Evolutionary conservation across 495 filamentous ascomycete genomes (phyloP), one percentile per base, ranked within the genome.

Genomic region (Sabuloglossum arenarium): DNA sequence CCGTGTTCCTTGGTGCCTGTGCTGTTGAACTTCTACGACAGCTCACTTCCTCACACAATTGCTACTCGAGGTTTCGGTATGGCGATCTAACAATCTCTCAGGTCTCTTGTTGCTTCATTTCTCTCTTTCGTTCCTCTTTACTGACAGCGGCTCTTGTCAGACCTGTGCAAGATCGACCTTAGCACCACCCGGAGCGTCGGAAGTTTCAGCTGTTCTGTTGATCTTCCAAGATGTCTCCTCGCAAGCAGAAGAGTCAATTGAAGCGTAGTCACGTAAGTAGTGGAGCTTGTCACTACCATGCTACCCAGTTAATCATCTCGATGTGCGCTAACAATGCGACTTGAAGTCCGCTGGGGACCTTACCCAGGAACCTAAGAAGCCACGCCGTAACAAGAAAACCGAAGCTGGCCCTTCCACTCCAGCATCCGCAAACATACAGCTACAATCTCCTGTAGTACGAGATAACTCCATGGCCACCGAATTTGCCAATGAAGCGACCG

Each of bases 401-500:
- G 69, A 71, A 50, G 61, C 65, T 51, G 54, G 71, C 65, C 79
- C 82, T 61, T 75, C 72, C 1, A 82, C 79, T 30, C 72, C 85
- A 50, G 61, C 80, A 42, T 69, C 70, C 47, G 74, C 79, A 52
- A 76, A 80, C 58, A 69, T 77, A 28, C 82, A 87, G 56, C 75
- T 94, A 3, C 88, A 86, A n/a, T 88, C 88, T 4, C 88, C 89
- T 9, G 63, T 90, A 56, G 93, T 87, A 0, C 73, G 86, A 59
- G 67, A 75, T 45, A 66, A 77, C 56, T 82, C 80, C 46, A 83
- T 77, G 31, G 72, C 75, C 9, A 80, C 77, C 14, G 65, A 68
- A 30, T 67, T 77, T 47, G 74, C 75, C 62, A 85, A 89, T 56
- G 82, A 86, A 61, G 64, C 75, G 31, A 89, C 86, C 14, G 79